Evolutionary conservation across 495 filamentous ascomycete genomes (phyloP), one percentile per base, ranked within the genome.

Genomic region (Penicillium taxi): DNA sequence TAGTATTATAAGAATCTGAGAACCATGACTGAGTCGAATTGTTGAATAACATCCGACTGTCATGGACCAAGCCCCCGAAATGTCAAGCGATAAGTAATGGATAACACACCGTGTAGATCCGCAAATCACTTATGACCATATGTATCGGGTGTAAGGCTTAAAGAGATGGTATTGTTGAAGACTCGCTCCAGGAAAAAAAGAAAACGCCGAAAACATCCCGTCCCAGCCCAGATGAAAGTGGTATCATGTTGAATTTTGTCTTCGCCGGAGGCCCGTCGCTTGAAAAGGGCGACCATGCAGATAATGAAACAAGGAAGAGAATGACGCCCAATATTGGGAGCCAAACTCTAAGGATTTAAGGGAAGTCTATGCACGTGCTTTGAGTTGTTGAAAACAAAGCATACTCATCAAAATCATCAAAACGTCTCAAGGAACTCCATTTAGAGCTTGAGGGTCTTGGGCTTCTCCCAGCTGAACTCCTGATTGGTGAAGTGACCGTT

Each of bases 401-500:
- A 48, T 52, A 58, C 55, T 69, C 67, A 67, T 73, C 65, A 73
- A 56, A 62, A 54, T 72, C 66, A 61, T 69, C 58, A 67, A 54
- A 53, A 42, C 36, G 56, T 54, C 36, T 44, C 50, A 32, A 37
- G 32, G 19, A 53, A 34, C 40, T 42, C 37, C 50, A 45, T 50
- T 74, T 94, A 96, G 65, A 82, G 78, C 69, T 82, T 85, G 54
- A 98, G 82, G 47, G 70, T 58, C 86, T 95, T 95, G 52, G 91
- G 90, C 75, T 95, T 79, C 82, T 98, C 91, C 91, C 91, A 98
- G 64, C 70, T 74, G 79, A 96, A 98, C 60, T 70, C 70, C 77
- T 94, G 91, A 83, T 95, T 91, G 67, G 90, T 94, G 73, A 98
- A 98, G 78, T 98, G 91, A 53, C 90, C 91, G 67, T 96, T 96